These are phyloP conservation scores for Pichia cabralensis DNA, from an alignment of 805 yeast genomes.

Conservation along the genomic window DNA sequence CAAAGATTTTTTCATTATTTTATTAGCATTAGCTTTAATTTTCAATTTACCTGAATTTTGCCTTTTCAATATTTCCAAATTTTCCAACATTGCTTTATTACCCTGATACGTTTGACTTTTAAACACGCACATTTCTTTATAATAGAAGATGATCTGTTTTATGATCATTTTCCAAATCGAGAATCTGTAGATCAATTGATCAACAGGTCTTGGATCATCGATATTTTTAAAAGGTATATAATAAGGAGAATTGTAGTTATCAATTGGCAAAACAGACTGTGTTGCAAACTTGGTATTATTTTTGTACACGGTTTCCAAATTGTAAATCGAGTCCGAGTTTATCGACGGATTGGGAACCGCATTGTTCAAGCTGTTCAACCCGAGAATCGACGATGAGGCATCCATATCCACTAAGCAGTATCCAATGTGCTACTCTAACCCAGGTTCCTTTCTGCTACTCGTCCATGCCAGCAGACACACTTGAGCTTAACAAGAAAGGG, in stretches of 20 bases:
- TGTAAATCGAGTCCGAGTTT: too few relatives aligned
- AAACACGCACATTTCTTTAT: constrained; percentile 40
- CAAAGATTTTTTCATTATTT: constrained; percentile 16
- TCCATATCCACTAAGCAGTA: too few relatives aligned
- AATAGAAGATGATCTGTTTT: constrained; percentile 42
- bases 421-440: too few relatives aligned
- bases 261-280: constrained; percentile 23
- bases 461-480: too few relatives aligned
- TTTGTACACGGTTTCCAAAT: constrained; percentile 9
- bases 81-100: constrained; percentile 43
- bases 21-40: constrained; percentile 14
- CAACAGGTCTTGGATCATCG: constrained; percentile 32
- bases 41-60: constrained; percentile 25
- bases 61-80: constrained; percentile 23
- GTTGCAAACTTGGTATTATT: constrained; percentile 13
- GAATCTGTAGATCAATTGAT: constrained; percentile 42
- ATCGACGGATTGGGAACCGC: too few relatives aligned
- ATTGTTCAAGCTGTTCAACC: too few relatives aligned
- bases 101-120: constrained; percentile 37
- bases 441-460: too few relatives aligned
- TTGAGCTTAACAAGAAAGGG: too few relatives aligned
- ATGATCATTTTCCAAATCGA: constrained; percentile 49
- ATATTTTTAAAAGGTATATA: constrained; percentile 23
- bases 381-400: too few relatives aligned
- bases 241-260: constrained; percentile 27